Conservation (phyloP, 2,329 filamentous ascomycete species). For the Verticillium albo-atrum region DNA sequence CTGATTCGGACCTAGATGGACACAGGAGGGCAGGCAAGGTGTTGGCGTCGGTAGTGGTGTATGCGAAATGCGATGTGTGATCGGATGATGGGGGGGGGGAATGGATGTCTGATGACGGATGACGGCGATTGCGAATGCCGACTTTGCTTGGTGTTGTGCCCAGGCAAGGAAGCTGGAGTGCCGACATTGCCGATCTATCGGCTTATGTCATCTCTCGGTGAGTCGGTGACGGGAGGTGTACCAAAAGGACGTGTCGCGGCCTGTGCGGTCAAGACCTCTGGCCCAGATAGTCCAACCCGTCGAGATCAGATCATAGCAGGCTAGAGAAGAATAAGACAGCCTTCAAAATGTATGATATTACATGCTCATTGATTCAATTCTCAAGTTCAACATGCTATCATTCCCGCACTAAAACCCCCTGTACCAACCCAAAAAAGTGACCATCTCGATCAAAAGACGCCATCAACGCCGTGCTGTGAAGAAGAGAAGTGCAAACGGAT, state of each 20-base stretch:
- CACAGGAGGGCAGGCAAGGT: background rate
- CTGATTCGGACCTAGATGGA: background rate
- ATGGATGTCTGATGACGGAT: background rate
- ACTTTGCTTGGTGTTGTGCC: conserved; percentile 3
- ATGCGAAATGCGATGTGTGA: background rate
- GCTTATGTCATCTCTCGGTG: background rate
- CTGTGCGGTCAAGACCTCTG: too few species aligned
- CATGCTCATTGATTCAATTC: background rate
- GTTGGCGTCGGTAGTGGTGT: background rate
- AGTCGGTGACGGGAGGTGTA: background rate
- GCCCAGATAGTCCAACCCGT: too few species aligned
- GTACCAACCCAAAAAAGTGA: background rate
- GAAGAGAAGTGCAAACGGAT: background rate
- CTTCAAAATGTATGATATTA: too few species aligned
- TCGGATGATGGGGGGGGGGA: conserved; percentile 9
- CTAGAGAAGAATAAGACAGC: too few species aligned
- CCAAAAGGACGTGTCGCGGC: too few species aligned
- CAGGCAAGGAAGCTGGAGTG: background rate
- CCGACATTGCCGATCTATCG: conserved; percentile 7
- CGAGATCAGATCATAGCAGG: too few species aligned
- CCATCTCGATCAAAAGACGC: background rate
- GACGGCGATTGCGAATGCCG: conserved; percentile 10
- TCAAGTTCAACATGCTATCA: background rate
- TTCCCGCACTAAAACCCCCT: background rate
- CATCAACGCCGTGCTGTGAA: background rate